A percentile compares a stretch with the other conserved stretches of the same genome.
These are phyloP conservation scores for Esteya vermicola DNA, from an alignment of 2,329 filamentous ascomycete species.

Conservation along the genomic window DNA sequence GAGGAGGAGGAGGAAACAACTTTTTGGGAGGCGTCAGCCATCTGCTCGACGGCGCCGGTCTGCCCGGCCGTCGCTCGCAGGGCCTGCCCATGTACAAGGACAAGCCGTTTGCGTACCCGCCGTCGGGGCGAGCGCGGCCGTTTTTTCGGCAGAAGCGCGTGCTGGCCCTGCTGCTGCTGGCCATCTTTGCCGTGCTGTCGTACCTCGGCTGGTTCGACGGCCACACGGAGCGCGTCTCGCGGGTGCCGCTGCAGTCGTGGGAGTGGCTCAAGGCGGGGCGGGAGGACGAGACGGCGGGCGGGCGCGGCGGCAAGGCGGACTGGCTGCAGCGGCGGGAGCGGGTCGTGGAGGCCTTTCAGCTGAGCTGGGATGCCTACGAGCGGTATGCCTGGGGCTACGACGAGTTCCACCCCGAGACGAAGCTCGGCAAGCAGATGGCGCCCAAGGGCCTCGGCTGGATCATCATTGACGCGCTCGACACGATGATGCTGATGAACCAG, in stretches of 20 bases:
- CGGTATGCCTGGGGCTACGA: constrained; percentile 90
- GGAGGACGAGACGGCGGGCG: constrained; percentile 28
- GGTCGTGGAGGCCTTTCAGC: constrained; percentile 77
- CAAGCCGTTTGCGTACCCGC: constrained; percentile 70
- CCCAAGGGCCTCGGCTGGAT: constrained; percentile 91
- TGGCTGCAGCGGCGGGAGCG: constrained; percentile 67
- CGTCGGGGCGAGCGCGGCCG: constrained; percentile 42
- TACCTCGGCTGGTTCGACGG: constrained; percentile 48
- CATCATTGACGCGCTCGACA: constrained; percentile 90
- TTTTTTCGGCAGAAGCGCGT: constrained; percentile 52
- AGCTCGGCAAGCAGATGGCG: constrained; percentile 71
- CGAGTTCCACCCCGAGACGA: constrained; percentile 72
- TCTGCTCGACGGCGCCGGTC: constrained; percentile 42
- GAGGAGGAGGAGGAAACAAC: constrained; percentile 18
- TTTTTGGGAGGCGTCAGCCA: constrained; percentile 49
- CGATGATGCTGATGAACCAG: constrained; percentile 95
- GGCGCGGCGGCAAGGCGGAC: constrained; percentile 43
- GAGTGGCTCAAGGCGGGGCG: constrained; percentile 36
- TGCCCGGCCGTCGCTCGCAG: constrained; percentile 12
- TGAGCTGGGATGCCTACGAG: constrained; percentile 89
- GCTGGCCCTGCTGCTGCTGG: constrained; percentile 34
- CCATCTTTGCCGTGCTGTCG: constrained; percentile 50
- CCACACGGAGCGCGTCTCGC: constrained; percentile 19
- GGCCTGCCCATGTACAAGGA: constrained; percentile 95
- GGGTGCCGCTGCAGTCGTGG: constrained; percentile 28